phyloP scores from a whole-genome alignment of 106 monocot species.

The Chionographis japonica region DNA sequence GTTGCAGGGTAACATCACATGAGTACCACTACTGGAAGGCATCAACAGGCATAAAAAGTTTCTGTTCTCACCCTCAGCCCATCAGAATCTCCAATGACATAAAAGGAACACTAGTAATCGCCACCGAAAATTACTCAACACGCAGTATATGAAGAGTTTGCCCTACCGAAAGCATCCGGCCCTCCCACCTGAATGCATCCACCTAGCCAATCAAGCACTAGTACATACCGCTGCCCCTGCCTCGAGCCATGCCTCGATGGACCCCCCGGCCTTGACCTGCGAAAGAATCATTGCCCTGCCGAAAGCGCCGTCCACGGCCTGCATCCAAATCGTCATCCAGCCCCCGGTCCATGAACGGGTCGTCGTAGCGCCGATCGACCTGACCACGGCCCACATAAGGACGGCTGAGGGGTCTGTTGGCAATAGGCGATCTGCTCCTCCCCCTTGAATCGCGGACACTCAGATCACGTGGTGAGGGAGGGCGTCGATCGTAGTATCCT shows the following conservation, averaged over 20 bases:
- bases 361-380: constrained; percentile 21
- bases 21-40: too few relatives aligned
- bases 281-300: constrained; percentile 11
- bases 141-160: too few relatives aligned
- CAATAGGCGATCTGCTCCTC: constrained; percentile 58
- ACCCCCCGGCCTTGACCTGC: constrained; percentile 20
- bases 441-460: constrained; percentile 37
- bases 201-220: background rate
- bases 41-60: too few relatives aligned
- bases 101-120: too few relatives aligned
- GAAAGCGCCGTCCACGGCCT: constrained; percentile 11
- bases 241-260: constrained; percentile 14
- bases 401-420: constrained; percentile 6
- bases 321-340: constrained; percentile 7
- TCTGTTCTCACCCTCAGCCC: too few relatives aligned
- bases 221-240: constrained; percentile 16
- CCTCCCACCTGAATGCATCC: too few relatives aligned
- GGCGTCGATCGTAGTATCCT: constrained; percentile 16
- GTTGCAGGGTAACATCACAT: too few relatives aligned
- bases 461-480: constrained; percentile 22
- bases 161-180: too few relatives aligned
- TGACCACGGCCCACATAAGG: constrained; percentile 35
- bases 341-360: constrained; percentile 16
- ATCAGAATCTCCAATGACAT: too few relatives aligned
- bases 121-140: too few relatives aligned